Base-by-base conservation (phyloP, 1,139 yeast genomes). In the Blastobotrys niveus region DNA sequence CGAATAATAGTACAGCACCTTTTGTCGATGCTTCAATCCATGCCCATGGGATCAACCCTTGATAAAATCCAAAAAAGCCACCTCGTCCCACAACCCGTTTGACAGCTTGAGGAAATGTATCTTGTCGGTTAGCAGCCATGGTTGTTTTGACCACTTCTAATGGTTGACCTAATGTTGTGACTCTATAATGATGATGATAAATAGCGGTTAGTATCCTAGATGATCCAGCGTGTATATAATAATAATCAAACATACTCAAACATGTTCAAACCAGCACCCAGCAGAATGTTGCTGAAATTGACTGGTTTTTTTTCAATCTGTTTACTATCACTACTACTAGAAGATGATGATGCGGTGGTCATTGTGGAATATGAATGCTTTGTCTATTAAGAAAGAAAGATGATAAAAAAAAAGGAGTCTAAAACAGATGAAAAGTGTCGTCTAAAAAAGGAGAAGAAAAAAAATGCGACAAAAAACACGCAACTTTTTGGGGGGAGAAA, bases 1-100 rank as follows among this genome's bases (percentile, higher is more conserved):
- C 96, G 58, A 91, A 93, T 57, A 91, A 73, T 49, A 91, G 73
- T n/a, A 89, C 96, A 3, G 97, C 97, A 63, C 98, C 98, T 65
- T 91, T 91, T 38, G 98, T 91, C 19, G 95, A 84, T n/a, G 96
- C 98, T 67, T 91, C 98, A 56, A 91, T 84, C 96, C 97, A 89
- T 2, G 97, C 98, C 98, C 98, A 91, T 34, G 98, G 98, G 53
- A 91, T 89, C 64, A 91, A 74, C 21, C 98, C 98, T 65, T 91
- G 98, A 70, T 89, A 91, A 68, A 89, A 91, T 0, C 96, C 98
- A 24, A 77, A 64, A 20, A 82, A 58, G 43, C 97, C 98, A 51
- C 98, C 98, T 61, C 98, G 80, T 21, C 91, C 75, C 91, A 94
- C 87, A 48, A 91, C 91, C 42, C 80, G 73, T 51, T 74, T 74